Conservation (phyloP, 208 protist species). For the Phytomonas sp. region DNA sequence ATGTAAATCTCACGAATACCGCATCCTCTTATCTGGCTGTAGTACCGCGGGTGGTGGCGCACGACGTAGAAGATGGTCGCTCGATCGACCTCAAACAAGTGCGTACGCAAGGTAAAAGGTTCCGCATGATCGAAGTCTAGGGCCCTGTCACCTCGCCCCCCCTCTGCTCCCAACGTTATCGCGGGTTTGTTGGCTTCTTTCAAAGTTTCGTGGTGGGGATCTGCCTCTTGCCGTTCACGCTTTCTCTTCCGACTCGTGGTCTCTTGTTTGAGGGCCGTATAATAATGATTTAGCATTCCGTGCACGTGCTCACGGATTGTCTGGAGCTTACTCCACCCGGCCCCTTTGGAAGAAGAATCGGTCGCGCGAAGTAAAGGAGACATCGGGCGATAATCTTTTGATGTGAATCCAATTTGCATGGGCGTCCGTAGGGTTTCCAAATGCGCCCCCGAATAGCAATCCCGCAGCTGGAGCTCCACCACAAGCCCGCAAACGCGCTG, state of each 20-base stretch:
- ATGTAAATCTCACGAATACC: conserved; percentile 54
- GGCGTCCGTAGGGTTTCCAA: too few relatives aligned
- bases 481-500: conserved; percentile 34
- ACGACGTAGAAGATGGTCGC: conserved; percentile 37
- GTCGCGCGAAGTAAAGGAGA: conserved; percentile 4
- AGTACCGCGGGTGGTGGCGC: conserved; percentile 63
- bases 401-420: background rate
- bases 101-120: conserved; percentile 16
- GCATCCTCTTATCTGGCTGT: conserved; percentile 40
- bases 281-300: conserved; percentile 4
- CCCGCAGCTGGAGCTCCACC: conserved; percentile 31
- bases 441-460: conserved; percentile 25
- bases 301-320: background rate
- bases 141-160: too few relatives aligned
- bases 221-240: too few relatives aligned
- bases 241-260: too few relatives aligned
- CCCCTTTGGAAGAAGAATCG: background rate
- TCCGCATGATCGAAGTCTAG: background rate
- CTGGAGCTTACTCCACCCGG: too few relatives aligned
- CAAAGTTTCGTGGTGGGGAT: too few relatives aligned
- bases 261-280: background rate
- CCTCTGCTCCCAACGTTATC: too few relatives aligned
- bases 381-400: conserved; percentile 9
- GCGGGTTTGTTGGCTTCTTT: too few relatives aligned
- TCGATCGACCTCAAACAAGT: conserved; percentile 40